phyloP scores from a whole-genome alignment of 2,329 filamentous ascomycete species.

The Canariomyces notabilis region DNA sequence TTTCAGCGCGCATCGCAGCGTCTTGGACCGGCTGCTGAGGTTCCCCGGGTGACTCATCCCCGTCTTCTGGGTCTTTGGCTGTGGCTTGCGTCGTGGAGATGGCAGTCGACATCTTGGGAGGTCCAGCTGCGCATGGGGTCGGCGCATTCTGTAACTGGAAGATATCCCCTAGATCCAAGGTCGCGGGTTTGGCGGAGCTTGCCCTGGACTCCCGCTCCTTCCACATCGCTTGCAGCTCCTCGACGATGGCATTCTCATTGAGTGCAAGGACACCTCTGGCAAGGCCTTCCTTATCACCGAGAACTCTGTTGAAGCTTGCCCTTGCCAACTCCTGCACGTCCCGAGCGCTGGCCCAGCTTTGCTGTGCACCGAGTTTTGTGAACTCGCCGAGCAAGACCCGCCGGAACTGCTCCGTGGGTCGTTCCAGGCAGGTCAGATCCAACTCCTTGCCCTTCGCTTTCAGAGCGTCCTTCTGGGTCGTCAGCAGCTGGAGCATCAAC shows the following conservation, averaged over 20 bases:
- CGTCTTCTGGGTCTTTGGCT: not conserved
- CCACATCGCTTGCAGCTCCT: conserved; percentile 21
- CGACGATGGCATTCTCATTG: conserved; percentile 6
- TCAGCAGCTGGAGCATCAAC: conserved; percentile 35
- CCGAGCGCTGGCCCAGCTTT: conserved; percentile 58
- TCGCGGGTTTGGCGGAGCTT: not conserved
- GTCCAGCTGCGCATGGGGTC: not conserved
- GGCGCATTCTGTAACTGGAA: not conserved
- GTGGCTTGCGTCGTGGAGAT: not conserved
- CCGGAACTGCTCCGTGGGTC: conserved; percentile 14
- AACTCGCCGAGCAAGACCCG: conserved; percentile 34
- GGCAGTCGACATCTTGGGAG: not conserved
- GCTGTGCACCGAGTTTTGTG: conserved; percentile 34
- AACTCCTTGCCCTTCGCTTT: conserved; percentile 20
- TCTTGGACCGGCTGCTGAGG: not conserved
- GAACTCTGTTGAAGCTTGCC: conserved; percentile 40
- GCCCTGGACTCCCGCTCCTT: conserved; percentile 21
- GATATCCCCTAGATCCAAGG: not conserved
- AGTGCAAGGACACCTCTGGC: conserved; percentile 14
- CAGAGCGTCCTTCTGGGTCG: conserved; percentile 22
- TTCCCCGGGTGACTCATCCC: not conserved
- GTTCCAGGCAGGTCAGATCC: conserved; percentile 26
- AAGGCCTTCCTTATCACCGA: conserved; percentile 28
- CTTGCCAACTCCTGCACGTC: conserved; percentile 55
- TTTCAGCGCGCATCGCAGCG: not conserved